Evolutionary conservation across 805 yeast species (phyloP).

Genomic region (Barnettozyma salicaria): DNA sequence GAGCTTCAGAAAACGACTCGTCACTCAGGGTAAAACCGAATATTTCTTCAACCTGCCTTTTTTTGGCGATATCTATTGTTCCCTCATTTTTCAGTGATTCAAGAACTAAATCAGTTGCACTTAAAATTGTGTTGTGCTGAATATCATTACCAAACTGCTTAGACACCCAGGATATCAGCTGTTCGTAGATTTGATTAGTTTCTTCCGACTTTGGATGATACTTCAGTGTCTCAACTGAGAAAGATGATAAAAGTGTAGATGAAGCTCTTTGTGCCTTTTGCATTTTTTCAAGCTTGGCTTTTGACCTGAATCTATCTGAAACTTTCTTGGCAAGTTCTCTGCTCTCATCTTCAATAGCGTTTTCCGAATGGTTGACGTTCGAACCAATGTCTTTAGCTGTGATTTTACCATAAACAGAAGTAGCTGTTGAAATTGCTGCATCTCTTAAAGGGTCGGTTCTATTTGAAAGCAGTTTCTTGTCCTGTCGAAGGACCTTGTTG

Average conservation of each 20-base stretch:
- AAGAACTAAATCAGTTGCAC: slow-evolving; percentile 64
- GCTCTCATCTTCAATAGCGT: slow-evolving; percentile 16
- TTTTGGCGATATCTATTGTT: slow-evolving; percentile 38
- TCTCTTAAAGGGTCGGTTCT: slow-evolving; percentile 35
- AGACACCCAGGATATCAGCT: slow-evolving; percentile 55
- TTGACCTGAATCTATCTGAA: slow-evolving; percentile 16
- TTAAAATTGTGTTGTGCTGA: slow-evolving; percentile 63
- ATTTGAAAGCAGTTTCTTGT: slow-evolving; percentile 43
- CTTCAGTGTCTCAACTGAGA: slow-evolving; percentile 41
- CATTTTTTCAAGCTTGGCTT: slow-evolving; percentile 13
- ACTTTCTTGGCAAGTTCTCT: slow-evolving; percentile 17
- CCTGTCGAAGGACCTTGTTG: slow-evolving; percentile 61
- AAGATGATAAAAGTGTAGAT: slow-evolving; percentile 29
- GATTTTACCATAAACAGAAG: slow-evolving; percentile 66
- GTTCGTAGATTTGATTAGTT: slow-evolving; percentile 46
- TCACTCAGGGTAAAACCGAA: slow-evolving; percentile 31
- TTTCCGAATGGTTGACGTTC: slow-evolving; percentile 5
- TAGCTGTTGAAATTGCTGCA: slow-evolving; percentile 58
- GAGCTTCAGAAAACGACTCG: slow-evolving; percentile 20
- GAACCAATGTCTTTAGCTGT: slow-evolving; percentile 66
- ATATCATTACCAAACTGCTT: slow-evolving; percentile 58
- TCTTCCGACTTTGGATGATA: slow-evolving; percentile 60
- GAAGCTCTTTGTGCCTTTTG: slow-evolving; percentile 7
- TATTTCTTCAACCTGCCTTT: slow-evolving; percentile 42
- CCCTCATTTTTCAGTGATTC: slow-evolving; percentile 47